Evolutionary conservation across 2,329 filamentous ascomycete genomes (phyloP), one percentile per base, ranked within the genome.

Genomic region (Leptographium lundbergii): DNA sequence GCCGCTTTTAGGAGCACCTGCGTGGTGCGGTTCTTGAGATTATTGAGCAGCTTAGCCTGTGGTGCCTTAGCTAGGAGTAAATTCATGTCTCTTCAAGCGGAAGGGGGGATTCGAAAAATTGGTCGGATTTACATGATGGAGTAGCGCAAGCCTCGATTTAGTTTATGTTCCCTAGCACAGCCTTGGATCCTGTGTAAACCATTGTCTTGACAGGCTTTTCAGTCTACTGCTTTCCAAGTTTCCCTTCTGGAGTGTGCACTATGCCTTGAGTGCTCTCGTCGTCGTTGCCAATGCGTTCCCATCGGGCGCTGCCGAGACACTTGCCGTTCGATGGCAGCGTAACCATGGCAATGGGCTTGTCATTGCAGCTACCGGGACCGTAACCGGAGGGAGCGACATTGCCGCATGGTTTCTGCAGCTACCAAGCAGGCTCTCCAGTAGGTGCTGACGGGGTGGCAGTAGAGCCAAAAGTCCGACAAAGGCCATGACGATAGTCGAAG

Each of bases 391-490:
- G 9, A 11, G 6, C 19, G 51, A 17, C 17, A 34, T 36, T 54
- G 22, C 24, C 45, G 57, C 13, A 6, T 58, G 61, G 58, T 60
- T 58, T 22, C 59, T 53, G 51, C 63, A 65, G 3, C 32, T 62
- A 22, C 63, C 62, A 1, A 61, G 58, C 47, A 61, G n/a, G 60
- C 59, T 25, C 61, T 61, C 63, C 63, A 65, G 52, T 55, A 60
- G 22, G 63, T 62, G 19, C 56, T 50, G 42, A 63, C 57, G 42
- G 63, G 62, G 24, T 57, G 57, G 60, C 63, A 65, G 58, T 64
- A 62, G 14, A 62, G 62, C 62, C 13, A 64, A 50, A 39, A 62
- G 59, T n/a, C 62, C 62, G 25, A 58, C 55, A 4, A 65, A 48
- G 11, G 60, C 61, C 24, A 60, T 27, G 22, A 52, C 36, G 9